Evolutionary conservation across 2,329 filamentous ascomycete species (phyloP).

Genomic region (Alternaria atra): DNA sequence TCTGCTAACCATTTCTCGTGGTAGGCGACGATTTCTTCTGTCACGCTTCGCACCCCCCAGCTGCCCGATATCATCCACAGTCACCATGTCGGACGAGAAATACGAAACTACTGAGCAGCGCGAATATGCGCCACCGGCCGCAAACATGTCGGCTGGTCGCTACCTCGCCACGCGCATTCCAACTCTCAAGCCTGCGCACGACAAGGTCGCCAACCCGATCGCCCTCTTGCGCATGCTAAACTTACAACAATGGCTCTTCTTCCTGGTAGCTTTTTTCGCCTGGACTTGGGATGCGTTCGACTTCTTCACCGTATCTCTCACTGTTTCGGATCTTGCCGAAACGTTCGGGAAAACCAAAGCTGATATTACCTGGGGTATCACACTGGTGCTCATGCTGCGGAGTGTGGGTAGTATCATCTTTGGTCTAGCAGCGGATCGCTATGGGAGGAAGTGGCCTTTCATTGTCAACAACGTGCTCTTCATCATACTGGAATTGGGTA

Average conservation of each 20-base stretch:
- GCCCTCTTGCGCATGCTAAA: slow-evolving; percentile 61
- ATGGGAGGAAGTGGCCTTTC: slow-evolving; percentile 66
- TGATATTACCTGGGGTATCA: slow-evolving; percentile 68
- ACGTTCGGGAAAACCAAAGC: slow-evolving; percentile 63
- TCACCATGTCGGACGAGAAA: slow-evolving; percentile 36
- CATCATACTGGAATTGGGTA: slow-evolving; percentile 67
- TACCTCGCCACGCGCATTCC: slow-evolving; percentile 64
- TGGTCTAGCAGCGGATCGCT: slow-evolving; percentile 63
- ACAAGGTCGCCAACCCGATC: slow-evolving; percentile 63
- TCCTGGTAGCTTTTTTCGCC: slow-evolving; percentile 57
- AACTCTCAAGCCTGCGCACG: slow-evolving; percentile 65
- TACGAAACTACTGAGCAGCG: slow-evolving; percentile 20
- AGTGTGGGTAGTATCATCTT: slow-evolving; percentile 68
- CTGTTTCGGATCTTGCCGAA: slow-evolving; percentile 62
- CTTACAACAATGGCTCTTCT: slow-evolving; percentile 67
- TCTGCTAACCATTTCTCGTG: not conserved
- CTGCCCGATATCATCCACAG: not conserved
- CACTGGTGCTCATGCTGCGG: slow-evolving; percentile 64
- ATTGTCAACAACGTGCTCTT: slow-evolving; percentile 69
- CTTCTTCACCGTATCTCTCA: slow-evolving; percentile 70
- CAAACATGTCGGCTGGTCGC: slow-evolving; percentile 46
- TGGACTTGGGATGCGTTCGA: slow-evolving; percentile 65
- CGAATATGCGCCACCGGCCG: slow-evolving; percentile 20
- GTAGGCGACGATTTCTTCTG: not conserved
- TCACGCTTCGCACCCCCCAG: not conserved